Evolutionary conservation across 768 basidiomycete species (phyloP).

Genomic region (Agaricus subrufescens): DNA sequence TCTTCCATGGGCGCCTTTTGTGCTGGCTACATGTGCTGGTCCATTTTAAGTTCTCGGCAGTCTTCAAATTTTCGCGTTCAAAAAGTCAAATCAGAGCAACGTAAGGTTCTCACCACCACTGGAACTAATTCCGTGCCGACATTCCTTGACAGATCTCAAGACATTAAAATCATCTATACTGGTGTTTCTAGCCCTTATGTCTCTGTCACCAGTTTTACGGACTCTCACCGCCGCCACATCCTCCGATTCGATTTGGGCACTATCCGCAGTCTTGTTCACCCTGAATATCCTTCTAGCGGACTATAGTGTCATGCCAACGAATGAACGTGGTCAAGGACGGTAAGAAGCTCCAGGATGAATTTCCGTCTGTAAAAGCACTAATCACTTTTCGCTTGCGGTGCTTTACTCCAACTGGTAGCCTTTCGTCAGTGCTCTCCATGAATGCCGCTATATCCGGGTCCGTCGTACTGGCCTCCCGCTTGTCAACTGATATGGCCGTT

Average conservation of each 20-base stretch:
- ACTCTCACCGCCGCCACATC: conserved; percentile 94
- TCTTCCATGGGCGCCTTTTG: conserved; percentile 56
- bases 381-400: background rate
- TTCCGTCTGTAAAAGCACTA: conserved; percentile 10
- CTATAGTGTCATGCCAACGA: conserved; percentile 48
- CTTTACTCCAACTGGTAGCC: conserved; percentile 33
- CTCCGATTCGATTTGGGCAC: conserved; percentile 94
- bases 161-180: conserved; percentile 77
- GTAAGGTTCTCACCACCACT: background rate
- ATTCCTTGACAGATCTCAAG: conserved; percentile 52
- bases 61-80: background rate
- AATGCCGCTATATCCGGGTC: conserved; percentile 91
- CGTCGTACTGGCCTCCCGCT: conserved; percentile 88
- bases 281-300: conserved; percentile 83
- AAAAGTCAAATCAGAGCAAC: background rate
- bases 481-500: conserved; percentile 78
- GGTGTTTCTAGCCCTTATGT: conserved; percentile 84
- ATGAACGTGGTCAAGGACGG: conserved; percentile 52
- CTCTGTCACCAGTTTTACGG: conserved; percentile 85
- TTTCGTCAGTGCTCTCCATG: conserved; percentile 82
- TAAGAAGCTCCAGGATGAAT: conserved; percentile 20
- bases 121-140: conserved; percentile 2
- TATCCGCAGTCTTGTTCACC: conserved; percentile 80
- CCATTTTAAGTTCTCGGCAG: conserved; percentile 2
- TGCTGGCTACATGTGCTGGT: conserved; percentile 60